Evolutionary conservation across 768 basidiomycete genomes (phyloP), one percentile per base, ranked within the genome.

Genomic region (Trametopsis cervina): DNA sequence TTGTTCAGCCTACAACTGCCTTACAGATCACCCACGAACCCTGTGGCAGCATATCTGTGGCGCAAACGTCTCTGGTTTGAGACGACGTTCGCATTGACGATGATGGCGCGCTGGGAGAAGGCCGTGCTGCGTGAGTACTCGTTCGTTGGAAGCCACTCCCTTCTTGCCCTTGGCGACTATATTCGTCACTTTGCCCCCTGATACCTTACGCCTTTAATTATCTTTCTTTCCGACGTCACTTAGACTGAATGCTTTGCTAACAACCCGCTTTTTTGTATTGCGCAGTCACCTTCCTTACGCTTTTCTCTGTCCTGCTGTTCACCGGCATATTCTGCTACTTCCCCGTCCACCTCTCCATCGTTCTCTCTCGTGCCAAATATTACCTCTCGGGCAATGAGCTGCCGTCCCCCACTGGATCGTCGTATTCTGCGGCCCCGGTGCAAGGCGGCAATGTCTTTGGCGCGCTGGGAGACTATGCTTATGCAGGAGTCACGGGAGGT

Each of bases 101-200:
- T 83, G 62, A 59, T 85, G 47, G 79, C 85, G 59, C 73, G 76
- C 48, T 84, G 82, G 83, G 83, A 85, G 70, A 78, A 80, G 55
- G 54, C 75, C 36, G 59, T 83, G 35, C 69, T 79, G 47, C 59
- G 82, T 82, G 59, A 61, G 79, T 72, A 10, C 17, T 24, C 21
- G 15, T 46, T 17, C n/a, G 10, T 27, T 24, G 3, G 11, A 26
- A 6, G 43, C 24, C 38, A n/a, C n/a, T n/a, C n/a, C n/a, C n/a
- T n/a, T n/a, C n/a, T n/a, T n/a, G n/a, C n/a, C n/a, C n/a, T n/a
- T n/a, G n/a, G n/a, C n/a, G n/a, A n/a, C n/a, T n/a, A n/a, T n/a
- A n/a, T n/a, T n/a, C n/a, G n/a, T n/a, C n/a, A n/a, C n/a, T n/a
- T n/a, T n/a, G n/a, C n/a, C n/a, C n/a, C n/a, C n/a, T n/a, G n/a